Percentiles rank a stretch among this genome's conserved stretches.
These are phyloP conservation scores for Sphagnum contortum DNA, from an alignment of 225 moss, liverwort and hornwort species.

Conservation along the genomic window DNA sequence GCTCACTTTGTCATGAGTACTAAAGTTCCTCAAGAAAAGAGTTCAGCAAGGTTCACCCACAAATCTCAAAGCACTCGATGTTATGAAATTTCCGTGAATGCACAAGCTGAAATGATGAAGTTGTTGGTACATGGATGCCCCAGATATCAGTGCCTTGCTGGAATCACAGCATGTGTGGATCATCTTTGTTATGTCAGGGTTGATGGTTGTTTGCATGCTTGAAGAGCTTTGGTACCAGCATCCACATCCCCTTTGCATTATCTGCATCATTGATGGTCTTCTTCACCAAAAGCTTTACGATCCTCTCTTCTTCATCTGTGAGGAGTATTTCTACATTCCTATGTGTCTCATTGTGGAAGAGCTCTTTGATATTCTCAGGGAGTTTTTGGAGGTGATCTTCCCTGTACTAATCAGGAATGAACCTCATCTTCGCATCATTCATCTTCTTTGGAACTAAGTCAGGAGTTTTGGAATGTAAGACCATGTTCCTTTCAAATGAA, in stretches of 20 bases:
- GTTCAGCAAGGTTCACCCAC: no score
- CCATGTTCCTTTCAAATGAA: no score
- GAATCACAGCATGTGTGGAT: constrained; percentile 46
- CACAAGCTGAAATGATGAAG: constrained; percentile 2
- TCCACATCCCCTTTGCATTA: constrained; percentile 62
- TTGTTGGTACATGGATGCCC: constrained; percentile 4
- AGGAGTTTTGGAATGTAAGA: background rate
- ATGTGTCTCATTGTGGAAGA: constrained; percentile 64
- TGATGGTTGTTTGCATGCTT: constrained; percentile 38
- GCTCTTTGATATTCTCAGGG: constrained; percentile 37
- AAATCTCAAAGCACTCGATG: no score
- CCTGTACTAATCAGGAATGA: constrained; percentile 19
- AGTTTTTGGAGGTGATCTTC: constrained; percentile 23
- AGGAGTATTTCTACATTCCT: constrained; percentile 75
- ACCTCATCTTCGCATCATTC: constrained; percentile 6
- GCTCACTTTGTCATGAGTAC: no score
- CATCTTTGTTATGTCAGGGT: constrained; percentile 22
- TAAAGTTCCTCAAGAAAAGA: no score
- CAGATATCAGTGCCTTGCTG: constrained; percentile 16
- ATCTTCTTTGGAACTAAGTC: background rate
- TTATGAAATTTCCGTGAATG: no score
- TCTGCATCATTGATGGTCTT: constrained; percentile 78
- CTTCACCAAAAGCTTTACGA: constrained; percentile 79
- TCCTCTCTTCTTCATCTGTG: constrained; percentile 57
- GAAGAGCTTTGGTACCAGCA: constrained; percentile 80